phyloP scores from a whole-genome alignment of 306 rosid genomes.

The Alnus glutinosa region DNA sequence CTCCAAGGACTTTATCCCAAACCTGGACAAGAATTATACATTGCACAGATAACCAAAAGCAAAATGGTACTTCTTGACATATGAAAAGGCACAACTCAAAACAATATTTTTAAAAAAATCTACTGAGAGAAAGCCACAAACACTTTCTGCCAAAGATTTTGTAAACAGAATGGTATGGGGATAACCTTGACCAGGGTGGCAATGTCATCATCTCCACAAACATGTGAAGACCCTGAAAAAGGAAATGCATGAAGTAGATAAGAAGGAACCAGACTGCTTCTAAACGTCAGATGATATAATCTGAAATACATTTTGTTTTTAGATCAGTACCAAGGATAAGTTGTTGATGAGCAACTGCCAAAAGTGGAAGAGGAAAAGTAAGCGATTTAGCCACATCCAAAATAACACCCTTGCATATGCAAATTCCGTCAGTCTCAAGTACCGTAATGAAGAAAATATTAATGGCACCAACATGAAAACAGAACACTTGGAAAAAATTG shows the following conservation, averaged over 20 bases:
- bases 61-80: neutral
- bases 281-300: conserved; percentile 23
- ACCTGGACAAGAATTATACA: conserved; percentile 44
- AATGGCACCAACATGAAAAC: conserved; percentile 14
- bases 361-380: conserved; percentile 82
- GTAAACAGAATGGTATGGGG: conserved; percentile 23
- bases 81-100: conserved; percentile 8
- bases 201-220: conserved; percentile 41
- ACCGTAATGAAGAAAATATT: conserved; percentile 13
- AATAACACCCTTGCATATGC: conserved; percentile 58
- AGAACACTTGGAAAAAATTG: conserved; percentile 6
- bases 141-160: conserved; percentile 6
- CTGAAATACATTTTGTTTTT: conserved; percentile 12
- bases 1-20: conserved; percentile 73
- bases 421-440: conserved; percentile 22
- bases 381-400: conserved; percentile 77
- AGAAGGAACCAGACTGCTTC: conserved; percentile 31
- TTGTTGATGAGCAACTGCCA: conserved; percentile 85
- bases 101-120: conserved; percentile 11
- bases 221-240: conserved; percentile 61
- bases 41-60: conserved; percentile 4
- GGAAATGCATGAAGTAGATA: conserved; percentile 24
- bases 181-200: conserved; percentile 60
- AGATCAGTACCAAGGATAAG: conserved; percentile 65
- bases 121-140: neutral